These are phyloP conservation scores for Botrytis squamosa DNA, from an alignment of 2,329 filamentous ascomycete species.

Conservation along the genomic window DNA sequence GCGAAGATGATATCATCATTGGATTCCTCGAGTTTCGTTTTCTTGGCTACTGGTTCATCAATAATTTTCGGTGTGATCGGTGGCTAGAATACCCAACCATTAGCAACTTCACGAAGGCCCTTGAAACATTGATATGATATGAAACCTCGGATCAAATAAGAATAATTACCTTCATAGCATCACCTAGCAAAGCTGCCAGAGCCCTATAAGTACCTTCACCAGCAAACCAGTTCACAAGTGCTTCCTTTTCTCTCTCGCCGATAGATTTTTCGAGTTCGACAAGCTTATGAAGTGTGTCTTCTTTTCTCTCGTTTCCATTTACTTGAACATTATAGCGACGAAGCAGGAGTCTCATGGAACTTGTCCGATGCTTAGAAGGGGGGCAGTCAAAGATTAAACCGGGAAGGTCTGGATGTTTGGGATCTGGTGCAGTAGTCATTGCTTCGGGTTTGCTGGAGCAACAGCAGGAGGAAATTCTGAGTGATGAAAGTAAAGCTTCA, in stretches of 20 bases:
- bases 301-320: neutral
- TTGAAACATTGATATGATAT: too few relatives aligned
- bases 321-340: neutral
- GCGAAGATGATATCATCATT: neutral
- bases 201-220: neutral
- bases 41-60: neutral
- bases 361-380: neutral
- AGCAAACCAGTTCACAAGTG: neutral
- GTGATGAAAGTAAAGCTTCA: neutral
- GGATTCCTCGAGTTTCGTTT: neutral
- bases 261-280: neutral
- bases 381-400: neutral
- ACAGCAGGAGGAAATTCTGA: neutral
- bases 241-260: conserved; percentile 4
- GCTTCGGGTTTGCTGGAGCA: neutral
- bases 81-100: neutral
- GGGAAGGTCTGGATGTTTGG: neutral
- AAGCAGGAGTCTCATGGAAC: neutral
- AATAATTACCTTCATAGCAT: neutral
- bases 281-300: neutral
- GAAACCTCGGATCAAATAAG: neutral
- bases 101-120: neutral
- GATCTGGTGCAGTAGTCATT: neutral
- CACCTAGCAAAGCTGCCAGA: neutral
- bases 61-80: neutral